Evolutionary conservation across 306 rosid species (phyloP), one percentile per base, ranked within the genome.

Genomic region (Castanea sativa): DNA sequence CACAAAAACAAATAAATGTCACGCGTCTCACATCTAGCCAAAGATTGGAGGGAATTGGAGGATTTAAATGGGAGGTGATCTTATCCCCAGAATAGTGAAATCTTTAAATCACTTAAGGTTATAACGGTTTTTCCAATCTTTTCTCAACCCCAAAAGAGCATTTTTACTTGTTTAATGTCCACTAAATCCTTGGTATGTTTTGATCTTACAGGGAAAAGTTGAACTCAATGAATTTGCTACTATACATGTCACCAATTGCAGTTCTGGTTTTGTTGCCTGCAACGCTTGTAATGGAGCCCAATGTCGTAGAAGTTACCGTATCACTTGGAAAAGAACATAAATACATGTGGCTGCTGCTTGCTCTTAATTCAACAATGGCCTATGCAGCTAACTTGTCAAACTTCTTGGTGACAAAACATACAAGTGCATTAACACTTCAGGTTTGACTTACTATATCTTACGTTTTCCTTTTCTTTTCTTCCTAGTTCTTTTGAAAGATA

Each of bases 391-490:
- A 95, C 90, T 78, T 95, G 85, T 82, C 94, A 82, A 95, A 95
- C 87, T 93, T 95, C 91, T 87, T 95, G 93, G 99, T 95, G 74
- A 95, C 98, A n/a, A 93, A 95, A 83, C 92, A 95, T 82, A 95
- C 99, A 33, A 95, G 99, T 74, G 94, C 99, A 43, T 85, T 93
- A 21, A 95, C 98, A 32, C 98, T 95, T 75, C 99, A 95, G 97
- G 99, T 95, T 90, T 35, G 83, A 73, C 76, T 16, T 63, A 74
- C 27, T 60, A 72, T 68, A 15, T 51, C 76, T 51, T 65, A 52
- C 32, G 30, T 51, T 21, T 63, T 71, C 5, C 4, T 18, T 29
- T 60, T 8, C 9, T 1, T 64, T 55, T 49, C 20, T 5, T 9
- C 45, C 21, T 45, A 1, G 13, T 64, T 15, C 15, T 23, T 20